A percentile compares a stretch with the other conserved stretches of the same genome.
Conservation (phyloP, 768 basidiomycete species). For the Podaxis rugospora region DNA sequence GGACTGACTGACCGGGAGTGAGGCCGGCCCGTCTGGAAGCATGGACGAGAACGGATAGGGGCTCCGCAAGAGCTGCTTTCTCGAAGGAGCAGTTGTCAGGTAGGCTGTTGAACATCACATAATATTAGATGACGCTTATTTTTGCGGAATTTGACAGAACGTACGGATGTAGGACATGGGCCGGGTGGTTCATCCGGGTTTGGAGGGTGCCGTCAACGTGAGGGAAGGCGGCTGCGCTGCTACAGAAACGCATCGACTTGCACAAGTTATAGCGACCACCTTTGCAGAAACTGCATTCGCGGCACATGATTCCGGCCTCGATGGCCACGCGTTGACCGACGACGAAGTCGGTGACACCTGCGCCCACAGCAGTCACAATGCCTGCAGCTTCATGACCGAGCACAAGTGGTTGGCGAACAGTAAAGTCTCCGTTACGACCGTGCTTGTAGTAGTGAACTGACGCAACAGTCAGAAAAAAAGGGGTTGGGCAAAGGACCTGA, state of each 20-base stretch:
- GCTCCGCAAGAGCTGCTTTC: conserved; percentile 87
- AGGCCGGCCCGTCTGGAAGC: conserved; percentile 44
- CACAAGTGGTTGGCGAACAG: conserved; percentile 78
- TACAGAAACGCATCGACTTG: conserved; percentile 84
- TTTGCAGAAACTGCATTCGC: conserved; percentile 62
- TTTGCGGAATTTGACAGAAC: conserved; percentile 26
- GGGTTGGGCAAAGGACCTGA: conserved; percentile 13
- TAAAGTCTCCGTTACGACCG: conserved; percentile 91
- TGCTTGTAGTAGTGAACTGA: conserved; percentile 88
- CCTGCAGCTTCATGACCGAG: conserved; percentile 96
- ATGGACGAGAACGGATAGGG: conserved; percentile 85
- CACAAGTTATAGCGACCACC: conserved; percentile 92
- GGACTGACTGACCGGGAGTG: conserved; percentile 58
- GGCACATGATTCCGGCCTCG: conserved; percentile 90
- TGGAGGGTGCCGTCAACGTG: conserved; percentile 93
- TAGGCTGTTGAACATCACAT: conserved; percentile 39
- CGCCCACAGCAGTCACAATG: conserved; percentile 76
- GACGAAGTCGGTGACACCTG: conserved; percentile 56
- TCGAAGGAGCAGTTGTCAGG: conserved; percentile 76
- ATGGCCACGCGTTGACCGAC: conserved; percentile 90
- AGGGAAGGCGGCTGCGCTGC: conserved; percentile 86
- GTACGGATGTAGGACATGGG: conserved; percentile 81
- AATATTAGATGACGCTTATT: conserved; percentile 6
- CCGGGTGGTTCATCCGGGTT: conserved; percentile 84
- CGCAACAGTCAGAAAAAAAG: conserved; percentile 1